phyloP scores from a whole-genome alignment of 768 basidiomycete genomes.

The Mycena maculata region DNA sequence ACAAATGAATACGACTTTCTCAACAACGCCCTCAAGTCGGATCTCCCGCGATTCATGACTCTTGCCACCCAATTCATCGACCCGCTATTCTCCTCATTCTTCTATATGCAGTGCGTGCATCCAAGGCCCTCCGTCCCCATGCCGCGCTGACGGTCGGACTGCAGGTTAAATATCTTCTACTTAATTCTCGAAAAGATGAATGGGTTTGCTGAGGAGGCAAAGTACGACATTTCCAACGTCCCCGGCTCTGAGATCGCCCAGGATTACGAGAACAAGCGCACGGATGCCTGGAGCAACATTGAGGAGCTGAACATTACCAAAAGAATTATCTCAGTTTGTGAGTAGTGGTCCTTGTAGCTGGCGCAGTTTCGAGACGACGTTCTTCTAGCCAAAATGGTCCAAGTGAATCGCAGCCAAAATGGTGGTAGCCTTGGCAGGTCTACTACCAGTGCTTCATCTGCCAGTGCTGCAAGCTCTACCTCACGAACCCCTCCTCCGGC shows the following conservation, averaged over 20 bases:
- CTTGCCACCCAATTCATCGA: conserved; percentile 92
- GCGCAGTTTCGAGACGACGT: not conserved
- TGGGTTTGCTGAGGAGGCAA: conserved; percentile 81
- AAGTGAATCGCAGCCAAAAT: conserved; percentile 56
- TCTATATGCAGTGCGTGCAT: conserved; percentile 94
- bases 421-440: conserved; percentile 48
- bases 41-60: conserved; percentile 92
- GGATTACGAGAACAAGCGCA: conserved; percentile 85
- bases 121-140: not conserved
- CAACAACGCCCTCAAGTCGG: conserved; percentile 89
- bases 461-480: conserved; percentile 48
- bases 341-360: conserved; percentile 45
- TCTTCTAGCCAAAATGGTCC: conserved; percentile 73
- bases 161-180: conserved; percentile 92
- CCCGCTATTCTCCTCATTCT: conserved; percentile 98
- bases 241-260: conserved; percentile 76
- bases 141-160: conserved; percentile 13
- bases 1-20: conserved; percentile 94
- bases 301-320: conserved; percentile 87
- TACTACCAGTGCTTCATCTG: conserved; percentile 49
- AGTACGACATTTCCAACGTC: conserved; percentile 77
- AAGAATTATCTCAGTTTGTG: conserved; percentile 87
- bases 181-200: conserved; percentile 94
- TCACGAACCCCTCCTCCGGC: conserved; percentile 58
- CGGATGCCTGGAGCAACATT: conserved; percentile 82